Percentiles rank a stretch among this genome's conserved stretches.
Evolutionary conservation across 768 basidiomycete species (phyloP).

Genomic region (Lyophyllum decastes): DNA sequence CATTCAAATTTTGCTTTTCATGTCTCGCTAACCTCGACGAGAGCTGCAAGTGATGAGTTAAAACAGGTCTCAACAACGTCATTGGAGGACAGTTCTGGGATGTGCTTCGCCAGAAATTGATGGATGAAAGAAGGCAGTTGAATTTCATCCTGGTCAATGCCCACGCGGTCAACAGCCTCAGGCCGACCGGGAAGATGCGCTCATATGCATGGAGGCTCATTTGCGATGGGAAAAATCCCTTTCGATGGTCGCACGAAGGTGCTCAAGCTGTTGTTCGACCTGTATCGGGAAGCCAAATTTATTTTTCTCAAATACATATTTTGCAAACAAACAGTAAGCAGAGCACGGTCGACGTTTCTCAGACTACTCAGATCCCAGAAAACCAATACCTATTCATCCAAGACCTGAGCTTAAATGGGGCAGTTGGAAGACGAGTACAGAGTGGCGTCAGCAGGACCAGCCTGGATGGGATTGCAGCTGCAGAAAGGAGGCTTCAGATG

Average conservation of each 20-base stretch:
- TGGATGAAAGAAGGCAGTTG: neutral
- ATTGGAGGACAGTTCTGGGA: neutral
- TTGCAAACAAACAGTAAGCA: neutral
- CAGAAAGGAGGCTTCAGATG: neutral
- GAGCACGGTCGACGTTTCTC: neutral
- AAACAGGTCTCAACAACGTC: too few relatives aligned
- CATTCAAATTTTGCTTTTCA: too few relatives aligned
- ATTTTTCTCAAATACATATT: neutral
- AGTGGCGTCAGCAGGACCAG: constrained; percentile 38
- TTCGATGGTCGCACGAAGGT: neutral
- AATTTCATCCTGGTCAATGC: neutral
- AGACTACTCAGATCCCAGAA: neutral
- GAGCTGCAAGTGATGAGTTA: neutral
- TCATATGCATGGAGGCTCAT: neutral
- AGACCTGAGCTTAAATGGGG: constrained; percentile 9
- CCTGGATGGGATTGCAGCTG: constrained; percentile 42
- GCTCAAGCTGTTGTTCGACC: neutral
- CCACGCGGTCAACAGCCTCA: neutral
- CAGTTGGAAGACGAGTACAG: constrained; percentile 31
- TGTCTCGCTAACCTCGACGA: too few relatives aligned
- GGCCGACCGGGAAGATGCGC: neutral
- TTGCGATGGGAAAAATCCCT: neutral
- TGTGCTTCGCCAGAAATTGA: neutral
- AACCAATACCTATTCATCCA: neutral
- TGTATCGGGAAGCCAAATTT: too few relatives aligned